These are phyloP conservation scores for Pythium dissimile DNA, from an alignment of 352 stramenopile genomes.

Conservation along the genomic window DNA sequence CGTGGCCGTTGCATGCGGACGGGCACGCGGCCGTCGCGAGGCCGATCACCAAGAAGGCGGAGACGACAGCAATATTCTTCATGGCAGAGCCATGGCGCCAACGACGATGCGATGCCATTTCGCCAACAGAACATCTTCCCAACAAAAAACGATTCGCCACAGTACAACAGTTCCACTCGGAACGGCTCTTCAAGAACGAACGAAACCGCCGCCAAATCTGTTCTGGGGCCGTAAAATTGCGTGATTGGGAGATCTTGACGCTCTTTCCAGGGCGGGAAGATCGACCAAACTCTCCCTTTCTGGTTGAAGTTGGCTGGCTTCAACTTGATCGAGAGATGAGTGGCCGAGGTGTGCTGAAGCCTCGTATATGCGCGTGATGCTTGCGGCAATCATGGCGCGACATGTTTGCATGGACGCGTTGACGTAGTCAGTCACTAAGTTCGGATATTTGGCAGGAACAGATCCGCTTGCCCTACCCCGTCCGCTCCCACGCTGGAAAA, in stretches of 20 bases:
- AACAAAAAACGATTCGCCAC: background rate
- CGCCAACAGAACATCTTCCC: no score
- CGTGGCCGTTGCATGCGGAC: slow-evolving; percentile 66
- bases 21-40: slow-evolving; percentile 32
- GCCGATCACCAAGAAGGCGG: background rate
- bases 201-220: no score
- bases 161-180: background rate
- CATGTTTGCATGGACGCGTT: slow-evolving; percentile 14
- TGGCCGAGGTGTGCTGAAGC: background rate
- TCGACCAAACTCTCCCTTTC: no score
- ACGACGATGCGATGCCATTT: no score
- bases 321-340: background rate
- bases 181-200: background rate
- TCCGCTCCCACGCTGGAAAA: background rate
- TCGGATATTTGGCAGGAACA: background rate
- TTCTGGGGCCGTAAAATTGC: no score
- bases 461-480: slow-evolving; percentile 15
- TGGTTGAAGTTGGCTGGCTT: slow-evolving; percentile 23
- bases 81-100: background rate
- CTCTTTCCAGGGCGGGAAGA: no score
- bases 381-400: no score
- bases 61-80: background rate
- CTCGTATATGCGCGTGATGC: no score
- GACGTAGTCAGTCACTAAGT: slow-evolving; percentile 15
- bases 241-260: no score